Evolutionary conservation across 257 asterid species (phyloP).

Genomic region (Capsicum chinense): DNA sequence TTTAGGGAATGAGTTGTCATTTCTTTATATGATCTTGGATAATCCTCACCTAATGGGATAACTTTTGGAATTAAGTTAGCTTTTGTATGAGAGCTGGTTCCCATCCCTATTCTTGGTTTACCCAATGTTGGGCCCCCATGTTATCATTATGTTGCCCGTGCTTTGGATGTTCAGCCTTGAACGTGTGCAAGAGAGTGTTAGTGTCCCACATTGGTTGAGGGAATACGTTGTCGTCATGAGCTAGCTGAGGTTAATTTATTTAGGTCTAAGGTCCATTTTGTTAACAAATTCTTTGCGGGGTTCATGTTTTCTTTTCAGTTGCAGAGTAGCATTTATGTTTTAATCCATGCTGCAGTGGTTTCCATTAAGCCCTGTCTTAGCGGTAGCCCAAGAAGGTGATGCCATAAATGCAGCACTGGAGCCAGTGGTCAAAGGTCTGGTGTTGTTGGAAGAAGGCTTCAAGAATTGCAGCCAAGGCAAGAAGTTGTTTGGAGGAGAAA

Average conservation of each 20-base stretch:
- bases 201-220: neutral
- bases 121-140: neutral
- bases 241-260: neutral
- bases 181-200: neutral
- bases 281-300: neutral
- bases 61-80: neutral
- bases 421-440: conserved; percentile 42
- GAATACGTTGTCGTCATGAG: neutral
- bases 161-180: neutral
- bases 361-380: conserved; percentile 45
- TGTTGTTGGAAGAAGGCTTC: conserved; percentile 59
- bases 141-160: neutral
- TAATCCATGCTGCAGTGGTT: conserved; percentile 52
- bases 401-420: conserved; percentile 36
- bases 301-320: neutral
- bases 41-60: neutral
- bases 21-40: too few species aligned
- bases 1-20: neutral
- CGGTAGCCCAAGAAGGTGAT: conserved; percentile 47
- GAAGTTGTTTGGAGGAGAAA: conserved; percentile 57
- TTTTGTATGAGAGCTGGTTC: neutral
- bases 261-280: neutral
- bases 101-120: neutral
- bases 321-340: neutral
- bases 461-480: conserved; percentile 55